A percentile compares a stretch with the other conserved stretches of the same genome.
phyloP scores from a whole-genome alignment of 441 rosid genomes.

The Corymbia calophylla region DNA sequence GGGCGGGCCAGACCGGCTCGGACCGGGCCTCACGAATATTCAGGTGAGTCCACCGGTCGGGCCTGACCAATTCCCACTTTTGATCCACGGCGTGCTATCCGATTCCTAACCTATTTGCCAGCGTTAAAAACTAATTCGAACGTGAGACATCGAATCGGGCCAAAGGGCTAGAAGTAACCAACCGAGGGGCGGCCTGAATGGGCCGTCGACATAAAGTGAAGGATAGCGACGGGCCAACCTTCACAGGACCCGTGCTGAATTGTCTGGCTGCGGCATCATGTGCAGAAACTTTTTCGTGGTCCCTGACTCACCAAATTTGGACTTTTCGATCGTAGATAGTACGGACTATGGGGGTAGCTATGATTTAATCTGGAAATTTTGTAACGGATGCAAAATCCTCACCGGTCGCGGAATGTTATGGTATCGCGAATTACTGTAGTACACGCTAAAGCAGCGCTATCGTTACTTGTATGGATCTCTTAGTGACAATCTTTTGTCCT shows the following conservation, averaged over 20 bases:
- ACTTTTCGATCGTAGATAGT: rapidly evolving
- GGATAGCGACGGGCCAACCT: background rate
- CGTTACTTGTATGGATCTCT: background rate
- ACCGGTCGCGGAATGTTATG: too few relatives aligned
- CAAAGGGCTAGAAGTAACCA: too few relatives aligned
- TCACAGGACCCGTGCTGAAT: rapidly evolving
- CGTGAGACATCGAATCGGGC: background rate
- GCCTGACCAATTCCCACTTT: background rate
- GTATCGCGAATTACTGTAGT: background rate
- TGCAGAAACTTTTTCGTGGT: background rate
- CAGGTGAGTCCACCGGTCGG: background rate
- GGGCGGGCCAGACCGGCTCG: background rate
- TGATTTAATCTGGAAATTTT: background rate
- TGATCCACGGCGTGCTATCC: background rate
- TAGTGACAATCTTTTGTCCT: background rate
- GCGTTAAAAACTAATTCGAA: background rate
- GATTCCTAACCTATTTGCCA: background rate
- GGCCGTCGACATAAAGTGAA: background rate
- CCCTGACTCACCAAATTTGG: background rate
- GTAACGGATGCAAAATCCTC: background rate
- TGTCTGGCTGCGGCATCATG: rapidly evolving
- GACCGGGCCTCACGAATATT: background rate
- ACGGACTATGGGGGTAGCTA: background rate
- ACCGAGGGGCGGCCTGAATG: background rate
- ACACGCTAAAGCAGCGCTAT: background rate